Base-by-base conservation (phyloP, 2,329 filamentous ascomycete genomes). In the Talaromyces sp. region DNA sequence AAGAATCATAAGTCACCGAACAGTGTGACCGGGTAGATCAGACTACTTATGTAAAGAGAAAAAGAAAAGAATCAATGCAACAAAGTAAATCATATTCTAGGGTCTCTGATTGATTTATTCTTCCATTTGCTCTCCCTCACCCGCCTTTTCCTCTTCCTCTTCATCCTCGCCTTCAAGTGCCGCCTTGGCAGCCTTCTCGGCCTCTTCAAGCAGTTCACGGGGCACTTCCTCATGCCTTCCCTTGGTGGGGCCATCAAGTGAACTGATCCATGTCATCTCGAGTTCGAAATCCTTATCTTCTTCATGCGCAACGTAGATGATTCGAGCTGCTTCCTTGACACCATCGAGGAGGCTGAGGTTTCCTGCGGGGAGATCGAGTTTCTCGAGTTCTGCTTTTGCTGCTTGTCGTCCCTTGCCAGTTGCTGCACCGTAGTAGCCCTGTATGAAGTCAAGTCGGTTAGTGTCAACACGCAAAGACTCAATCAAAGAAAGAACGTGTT, bases 231-330 rank as follows among this genome's bases (percentile, higher is more conserved):
- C 86, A 77, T 99, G 95, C 73, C 89, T 88, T 69, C 95, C 95
- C 83, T 96, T 94, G 68, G 93, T 98, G 40, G 93, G 93, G 5
- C 93, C 94, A 70, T 91, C 87, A 58, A 88, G 80, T 62, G 86
- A 87, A 79, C 93, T 97, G 78, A 98, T 91, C 95, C 95, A 99
- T 67, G 92, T 96, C 93, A 99, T 96, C 84, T 99, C 95, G 67
- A 99, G 85, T 87, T 99, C 95, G 75, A 98, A 99, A 82, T 98
- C 95, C 84, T 98, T 98, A 85, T 94, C 98, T 79, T 99, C 95
- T 79, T 98, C 95, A 77, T 99, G 95, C 58, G 94, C 93, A 67
- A 97, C 88, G 78, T 97, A 96, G 80, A 99, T 98, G 80, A 99
- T 99, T 68, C 93, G 85, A 65, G 95, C 95, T 38, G 95, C 95